A percentile compares a stretch with the other conserved stretches of the same genome.
phyloP scores from a whole-genome alignment of 1,284 basidiomycete species.

The Mycena sp. region DNA sequence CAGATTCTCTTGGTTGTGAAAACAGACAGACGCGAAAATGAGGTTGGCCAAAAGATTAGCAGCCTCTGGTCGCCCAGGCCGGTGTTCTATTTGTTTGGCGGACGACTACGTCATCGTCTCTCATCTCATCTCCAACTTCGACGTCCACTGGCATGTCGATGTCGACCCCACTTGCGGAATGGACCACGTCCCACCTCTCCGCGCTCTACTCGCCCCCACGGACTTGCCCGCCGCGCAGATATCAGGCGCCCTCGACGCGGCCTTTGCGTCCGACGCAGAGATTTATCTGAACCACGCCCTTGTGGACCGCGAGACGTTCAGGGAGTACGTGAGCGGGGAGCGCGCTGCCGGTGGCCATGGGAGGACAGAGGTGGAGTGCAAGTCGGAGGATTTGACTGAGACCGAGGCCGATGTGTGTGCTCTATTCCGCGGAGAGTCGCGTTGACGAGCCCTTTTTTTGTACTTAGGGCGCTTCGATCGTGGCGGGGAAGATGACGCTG shows the following conservation, averaged over 20 bases:
- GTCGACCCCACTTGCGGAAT: constrained; percentile 4
- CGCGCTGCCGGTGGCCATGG: too few species aligned
- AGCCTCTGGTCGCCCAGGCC: too few species aligned
- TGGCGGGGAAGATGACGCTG: constrained; percentile 24
- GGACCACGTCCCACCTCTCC: constrained; percentile 12
- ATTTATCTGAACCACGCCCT: constrained; percentile 17
- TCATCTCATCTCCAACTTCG: not conserved
- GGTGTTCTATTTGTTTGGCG: too few species aligned
- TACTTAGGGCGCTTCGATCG: constrained; percentile 23
- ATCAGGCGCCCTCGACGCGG: constrained; percentile 2
- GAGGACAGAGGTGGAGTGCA: constrained; percentile 9
- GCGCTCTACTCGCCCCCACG: constrained; percentile 9
- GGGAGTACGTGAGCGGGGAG: constrained; percentile 4
- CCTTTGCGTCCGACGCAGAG: constrained; percentile 25
- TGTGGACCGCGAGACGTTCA: constrained; percentile 11
- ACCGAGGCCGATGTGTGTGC: not conserved
- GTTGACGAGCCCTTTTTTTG: not conserved
- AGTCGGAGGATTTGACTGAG: constrained; percentile 20
- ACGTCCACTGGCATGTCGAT: constrained; percentile 16
- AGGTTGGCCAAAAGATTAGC: too few species aligned
- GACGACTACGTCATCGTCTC: not conserved
- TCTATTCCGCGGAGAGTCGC: not conserved
- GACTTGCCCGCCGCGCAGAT: too few species aligned
- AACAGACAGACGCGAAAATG: too few species aligned
- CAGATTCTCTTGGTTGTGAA: too few species aligned